Base-by-base conservation (phyloP, 495 filamentous ascomycete species). In the Penicillium parvum region DNA sequence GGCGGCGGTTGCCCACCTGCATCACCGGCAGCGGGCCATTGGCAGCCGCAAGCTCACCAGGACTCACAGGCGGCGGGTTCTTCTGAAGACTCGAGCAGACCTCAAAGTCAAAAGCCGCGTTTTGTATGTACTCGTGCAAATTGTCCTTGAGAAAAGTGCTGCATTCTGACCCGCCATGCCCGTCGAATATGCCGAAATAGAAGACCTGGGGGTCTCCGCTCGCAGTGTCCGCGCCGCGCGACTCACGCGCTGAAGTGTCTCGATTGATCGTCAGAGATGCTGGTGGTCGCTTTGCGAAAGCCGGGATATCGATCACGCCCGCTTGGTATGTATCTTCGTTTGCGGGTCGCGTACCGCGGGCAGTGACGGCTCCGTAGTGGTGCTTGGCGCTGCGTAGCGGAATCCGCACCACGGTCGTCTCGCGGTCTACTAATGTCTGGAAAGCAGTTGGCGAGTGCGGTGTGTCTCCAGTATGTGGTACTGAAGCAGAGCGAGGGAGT, bases 241-340 rank as follows among this genome's bases (percentile, higher is more conserved):
- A 67, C 44, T 70, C 68, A 7, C 63, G 60, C 14, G 66, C 46
- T 3, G 43, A 18, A 22, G 50, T 30, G 14, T 37, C 21, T 25
- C 60, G 60, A 4, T 38, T 58, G 26, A 72, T 70, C 0, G 72
- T 87, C 28, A 94, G 49, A 29, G 82, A 88, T 12, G 85, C 70
- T 2, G 90, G 90, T 0, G 78, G 74, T 8, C 85, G 73, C 61
- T 85, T 91, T 3, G 94, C 88, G 63, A 97, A 97, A 2, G 92
- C 84, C 2, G 94, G 94, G 12, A 97, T 74, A 45, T 87, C 82
- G 40, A 98, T 86, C 18, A 92, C 94, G 19, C 92, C 92, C 1
- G 91, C 94, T 66, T 98, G 94, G 64, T 90, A 86, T 18, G 88
- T 76, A 55, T 98, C 92, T 69, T 98, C 94, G 66, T 98, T 98